phyloP scores from a whole-genome alignment of 1,139 yeast genomes.

The Yamadazyma dendronema region DNA sequence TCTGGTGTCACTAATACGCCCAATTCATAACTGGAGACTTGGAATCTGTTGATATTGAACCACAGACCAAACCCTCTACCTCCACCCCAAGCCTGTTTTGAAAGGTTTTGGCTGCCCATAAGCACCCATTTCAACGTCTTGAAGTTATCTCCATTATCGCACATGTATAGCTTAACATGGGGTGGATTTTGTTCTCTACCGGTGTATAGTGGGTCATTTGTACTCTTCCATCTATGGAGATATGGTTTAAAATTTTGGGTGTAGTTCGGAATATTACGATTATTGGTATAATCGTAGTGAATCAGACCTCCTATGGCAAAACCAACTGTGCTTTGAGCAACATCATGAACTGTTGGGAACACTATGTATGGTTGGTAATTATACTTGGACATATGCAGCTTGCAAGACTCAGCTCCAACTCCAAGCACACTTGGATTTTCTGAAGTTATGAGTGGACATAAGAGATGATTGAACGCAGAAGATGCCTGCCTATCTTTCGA shows the following conservation, averaged over 20 bases:
- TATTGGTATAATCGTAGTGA: conserved; percentile 42
- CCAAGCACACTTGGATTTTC: conserved; percentile 8
- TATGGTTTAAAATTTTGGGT: conserved; percentile 36
- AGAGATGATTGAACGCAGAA: conserved; percentile 55
- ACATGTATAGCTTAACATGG: conserved; percentile 38
- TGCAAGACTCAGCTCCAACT: conserved; percentile 19
- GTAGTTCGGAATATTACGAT: conserved; percentile 25
- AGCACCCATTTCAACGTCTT: conserved; percentile 56
- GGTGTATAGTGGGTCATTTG: conserved; percentile 1
- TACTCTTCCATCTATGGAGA: conserved; percentile 29
- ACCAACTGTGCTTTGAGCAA: conserved; percentile 44
- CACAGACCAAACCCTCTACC: conserved; percentile 21
- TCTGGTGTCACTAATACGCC: conserved; percentile 47
- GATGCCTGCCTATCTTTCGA: conserved; percentile 28
- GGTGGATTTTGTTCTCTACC: conserved; percentile 39
- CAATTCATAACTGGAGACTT: conserved; percentile 50
- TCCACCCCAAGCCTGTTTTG: conserved; percentile 73
- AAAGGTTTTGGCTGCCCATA: conserved; percentile 65
- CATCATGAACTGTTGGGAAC: conserved; percentile 55
- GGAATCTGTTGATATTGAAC: conserved; percentile 19
- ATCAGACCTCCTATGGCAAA: conserved; percentile 54
- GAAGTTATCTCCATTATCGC: conserved; percentile 51
- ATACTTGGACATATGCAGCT: conserved; percentile 23
- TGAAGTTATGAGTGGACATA: conserved; percentile 41
- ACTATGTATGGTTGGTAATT: conserved; percentile 47